Percentiles rank a stretch among this genome's conserved stretches.
Conservation (phyloP, 2,329 filamentous ascomycete genomes). For the Monosporascus sp. region DNA sequence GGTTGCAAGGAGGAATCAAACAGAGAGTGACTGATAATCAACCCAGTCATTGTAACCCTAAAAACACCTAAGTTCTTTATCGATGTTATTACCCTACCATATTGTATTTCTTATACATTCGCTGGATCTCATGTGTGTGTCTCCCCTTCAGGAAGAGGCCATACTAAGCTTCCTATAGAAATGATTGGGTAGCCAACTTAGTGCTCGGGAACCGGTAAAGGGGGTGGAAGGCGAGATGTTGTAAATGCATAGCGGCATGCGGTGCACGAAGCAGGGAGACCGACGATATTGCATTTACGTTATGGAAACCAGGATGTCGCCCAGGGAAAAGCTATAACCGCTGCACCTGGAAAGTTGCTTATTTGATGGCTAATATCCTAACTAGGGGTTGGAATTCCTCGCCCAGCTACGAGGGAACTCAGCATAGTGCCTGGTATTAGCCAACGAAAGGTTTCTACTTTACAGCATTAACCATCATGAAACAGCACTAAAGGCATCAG, state of each 20-base stretch:
- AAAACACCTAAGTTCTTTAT: background rate
- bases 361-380: no score
- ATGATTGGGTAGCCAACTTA: constrained; percentile 5
- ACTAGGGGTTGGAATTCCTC: no score
- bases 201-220: constrained; percentile 9
- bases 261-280: background rate
- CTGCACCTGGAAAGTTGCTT: no score
- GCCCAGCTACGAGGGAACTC: no score
- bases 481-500: no score
- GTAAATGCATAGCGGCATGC: constrained; percentile 4
- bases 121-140: constrained; percentile 7
- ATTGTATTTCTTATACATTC: constrained; percentile 9
- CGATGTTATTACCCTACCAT: constrained; percentile 3
- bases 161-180: constrained; percentile 9
- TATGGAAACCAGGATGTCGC: no score
- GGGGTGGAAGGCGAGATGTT: constrained; percentile 6
- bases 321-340: no score
- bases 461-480: no score
- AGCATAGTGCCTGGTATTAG: no score
- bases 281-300: no score
- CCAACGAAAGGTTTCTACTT: no score
- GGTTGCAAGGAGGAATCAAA: background rate
- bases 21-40: background rate
- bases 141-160: constrained; percentile 5
- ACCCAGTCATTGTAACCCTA: background rate